Evolutionary conservation across 768 basidiomycete genomes (phyloP).

Genomic region (Strobilomyces dryophilus): DNA sequence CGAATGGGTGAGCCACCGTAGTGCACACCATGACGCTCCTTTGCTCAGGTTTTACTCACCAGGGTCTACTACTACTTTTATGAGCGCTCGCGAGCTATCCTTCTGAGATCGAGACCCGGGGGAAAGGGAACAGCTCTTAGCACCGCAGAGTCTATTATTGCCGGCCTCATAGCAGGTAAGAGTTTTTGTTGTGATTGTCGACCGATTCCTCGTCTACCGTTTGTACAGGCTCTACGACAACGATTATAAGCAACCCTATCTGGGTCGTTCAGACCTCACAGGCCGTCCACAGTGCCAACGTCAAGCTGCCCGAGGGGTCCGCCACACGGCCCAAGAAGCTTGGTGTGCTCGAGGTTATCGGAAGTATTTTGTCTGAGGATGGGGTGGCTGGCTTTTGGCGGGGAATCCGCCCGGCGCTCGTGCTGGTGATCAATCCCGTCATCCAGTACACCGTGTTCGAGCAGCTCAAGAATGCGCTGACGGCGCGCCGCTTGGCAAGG

Average conservation of each 20-base stretch:
- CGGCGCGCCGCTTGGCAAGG: slow-evolving; percentile 56
- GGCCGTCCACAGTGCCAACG: slow-evolving; percentile 57
- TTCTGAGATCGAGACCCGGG: slow-evolving; percentile 52
- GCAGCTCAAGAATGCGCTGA: slow-evolving; percentile 83
- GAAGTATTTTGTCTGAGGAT: slow-evolving; percentile 65
- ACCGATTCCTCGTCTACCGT: neutral
- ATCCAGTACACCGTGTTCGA: slow-evolving; percentile 93
- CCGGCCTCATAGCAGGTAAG: slow-evolving; percentile 81
- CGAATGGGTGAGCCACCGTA: slow-evolving; percentile 67
- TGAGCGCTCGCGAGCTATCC: slow-evolving; percentile 58
- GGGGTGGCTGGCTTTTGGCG: slow-evolving; percentile 84
- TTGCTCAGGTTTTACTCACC: neutral
- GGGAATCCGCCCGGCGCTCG: slow-evolving; percentile 89
- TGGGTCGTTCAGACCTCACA: slow-evolving; percentile 97
- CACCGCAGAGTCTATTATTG: slow-evolving; percentile 86
- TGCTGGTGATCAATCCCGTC: slow-evolving; percentile 92
- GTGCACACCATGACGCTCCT: neutral
- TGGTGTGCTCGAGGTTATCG: slow-evolving; percentile 61
- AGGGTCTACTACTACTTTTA: slow-evolving; percentile 95
- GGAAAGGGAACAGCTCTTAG: slow-evolving; percentile 57
- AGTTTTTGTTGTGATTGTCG: neutral
- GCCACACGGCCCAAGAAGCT: slow-evolving; percentile 51
- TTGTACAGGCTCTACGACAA: slow-evolving; percentile 74
- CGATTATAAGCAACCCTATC: slow-evolving; percentile 87
- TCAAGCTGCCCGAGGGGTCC: slow-evolving; percentile 25